Evolutionary conservation across 345 rosid species (phyloP), one percentile per base, ranked within the genome.

Genomic region (Capsella bursapastoris): DNA sequence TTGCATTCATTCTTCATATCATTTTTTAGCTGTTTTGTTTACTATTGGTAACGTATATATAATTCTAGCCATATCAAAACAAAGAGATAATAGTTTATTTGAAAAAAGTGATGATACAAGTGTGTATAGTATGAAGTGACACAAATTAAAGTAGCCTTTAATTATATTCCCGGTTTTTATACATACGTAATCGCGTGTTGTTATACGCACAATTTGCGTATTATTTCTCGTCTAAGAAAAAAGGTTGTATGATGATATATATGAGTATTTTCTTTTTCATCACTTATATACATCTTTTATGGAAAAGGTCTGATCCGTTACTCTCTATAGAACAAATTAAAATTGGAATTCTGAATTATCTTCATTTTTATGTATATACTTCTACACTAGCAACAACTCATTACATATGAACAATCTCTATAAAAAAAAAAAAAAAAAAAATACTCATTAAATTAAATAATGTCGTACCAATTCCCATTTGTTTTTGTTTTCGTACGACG

Each of bases 301-400:
- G 58, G 35, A 59, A 57, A 70, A 58, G 38, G 48, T 35, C 8
- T 59, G 58, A 22, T 14, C 38, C 49, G 40, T 48, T 48, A n/a
- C 16, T 14, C 49, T 34, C 25, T 34, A 27, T 35, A 8, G 27
- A 47, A 22, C 25, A 22, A 22, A 22, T 22, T 22, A 22, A 18
- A 32, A 2, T 57, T 32, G 65, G 11, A 53, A 5, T 22, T 70
- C 3, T 57, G 34, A 57, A 32, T 8, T 28, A 13, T 29, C 9
- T 55, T 29, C 2, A 53, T 53, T 29, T 22, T 22, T 22, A 22
- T 22, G 25, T 22, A 22, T 22, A 22, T 1, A 22, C 25, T 22
- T 22, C 25, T 22, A 22, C 1, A 22, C 25, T 22, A 22, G 25
- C 25, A 22, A 22, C 25, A 22, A 22, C 25, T 22, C n/a, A n/a